Conservation (phyloP, 1,139 yeast species). For the Martiniozyma asiatica region DNA sequence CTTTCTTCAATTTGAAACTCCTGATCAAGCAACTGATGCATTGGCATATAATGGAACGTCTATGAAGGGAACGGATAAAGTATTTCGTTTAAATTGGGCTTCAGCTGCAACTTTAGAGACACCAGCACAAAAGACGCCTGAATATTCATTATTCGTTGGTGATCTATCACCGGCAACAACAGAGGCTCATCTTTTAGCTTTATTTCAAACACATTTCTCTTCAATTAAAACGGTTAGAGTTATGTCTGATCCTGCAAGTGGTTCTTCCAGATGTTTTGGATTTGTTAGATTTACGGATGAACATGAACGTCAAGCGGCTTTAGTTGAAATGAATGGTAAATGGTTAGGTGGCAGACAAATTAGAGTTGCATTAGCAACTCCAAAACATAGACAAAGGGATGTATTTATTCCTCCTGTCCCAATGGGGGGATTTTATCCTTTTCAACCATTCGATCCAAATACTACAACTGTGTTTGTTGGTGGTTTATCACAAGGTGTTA, state of each 20-base stretch:
- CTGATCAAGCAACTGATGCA: constrained; percentile 61
- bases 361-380: constrained; percentile 65
- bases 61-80: constrained; percentile 40
- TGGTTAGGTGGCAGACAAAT: constrained; percentile 65
- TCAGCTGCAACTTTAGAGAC: constrained; percentile 47
- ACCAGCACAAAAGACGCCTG: constrained; percentile 31
- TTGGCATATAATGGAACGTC: constrained; percentile 54
- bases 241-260: constrained; percentile 71
- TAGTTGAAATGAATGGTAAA: constrained; percentile 73
- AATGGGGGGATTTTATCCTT: constrained; percentile 17
- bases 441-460: constrained; percentile 46
- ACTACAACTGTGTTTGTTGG: constrained; percentile 95
- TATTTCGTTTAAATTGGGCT: constrained; percentile 79
- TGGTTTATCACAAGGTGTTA: constrained; percentile 65
- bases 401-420: constrained; percentile 8
- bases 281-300: constrained; percentile 73
- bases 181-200: constrained; percentile 55
- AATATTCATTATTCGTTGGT: constrained; percentile 74
- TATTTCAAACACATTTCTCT: constrained; percentile 59
- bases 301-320: constrained; percentile 63
- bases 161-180: constrained; percentile 70
- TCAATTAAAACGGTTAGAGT: constrained; percentile 79
- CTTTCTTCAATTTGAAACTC: constrained; percentile 67
- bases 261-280: constrained; percentile 78
- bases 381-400: constrained; percentile 32